A percentile compares a stretch with the other conserved stretches of the same genome.
These are phyloP conservation scores for Trichophyton simii DNA, from an alignment of 2,329 filamentous ascomycete genomes.

Conservation along the genomic window DNA sequence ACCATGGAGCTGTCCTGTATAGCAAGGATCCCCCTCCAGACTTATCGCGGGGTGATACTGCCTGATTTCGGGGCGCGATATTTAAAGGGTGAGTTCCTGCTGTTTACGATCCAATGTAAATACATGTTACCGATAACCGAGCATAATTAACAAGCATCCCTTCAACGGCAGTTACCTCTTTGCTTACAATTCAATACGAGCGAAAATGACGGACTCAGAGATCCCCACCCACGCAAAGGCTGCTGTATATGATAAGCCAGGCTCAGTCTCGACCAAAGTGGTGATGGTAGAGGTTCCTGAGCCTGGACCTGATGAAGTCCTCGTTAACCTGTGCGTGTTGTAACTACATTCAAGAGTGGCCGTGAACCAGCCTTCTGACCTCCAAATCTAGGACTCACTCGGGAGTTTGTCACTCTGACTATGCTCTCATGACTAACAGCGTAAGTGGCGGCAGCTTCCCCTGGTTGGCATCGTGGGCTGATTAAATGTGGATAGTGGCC, in stretches of 20 bases:
- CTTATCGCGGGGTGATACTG: not conserved
- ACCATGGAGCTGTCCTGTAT: not conserved
- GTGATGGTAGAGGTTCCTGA: slow-evolving; percentile 52
- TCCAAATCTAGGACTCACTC: slow-evolving; percentile 39
- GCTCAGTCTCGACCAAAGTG: slow-evolving; percentile 51
- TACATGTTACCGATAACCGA: no score
- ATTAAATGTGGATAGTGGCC: slow-evolving; percentile 34
- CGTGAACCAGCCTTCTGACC: not conserved
- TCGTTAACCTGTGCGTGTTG: slow-evolving; percentile 44
- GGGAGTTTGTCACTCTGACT: slow-evolving; percentile 53
- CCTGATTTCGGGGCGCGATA: no score
- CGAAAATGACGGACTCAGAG: slow-evolving; percentile 25
- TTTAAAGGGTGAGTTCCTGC: no score
- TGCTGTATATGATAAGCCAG: slow-evolving; percentile 52
- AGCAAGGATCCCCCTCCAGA: not conserved
- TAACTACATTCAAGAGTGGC: no score
- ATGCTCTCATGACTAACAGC: slow-evolving; percentile 43
- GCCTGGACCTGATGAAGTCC: slow-evolving; percentile 49
- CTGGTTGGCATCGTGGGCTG: not conserved
- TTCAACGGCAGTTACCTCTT: no score
- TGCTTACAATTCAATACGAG: not conserved
- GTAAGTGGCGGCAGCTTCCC: slow-evolving; percentile 14
- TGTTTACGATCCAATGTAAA: no score
- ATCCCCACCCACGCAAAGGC: slow-evolving; percentile 52
- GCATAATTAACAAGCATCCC: not conserved